phyloP scores from a whole-genome alignment of 108 stramenopile genomes.

The Conticribra guillardii region DNA sequence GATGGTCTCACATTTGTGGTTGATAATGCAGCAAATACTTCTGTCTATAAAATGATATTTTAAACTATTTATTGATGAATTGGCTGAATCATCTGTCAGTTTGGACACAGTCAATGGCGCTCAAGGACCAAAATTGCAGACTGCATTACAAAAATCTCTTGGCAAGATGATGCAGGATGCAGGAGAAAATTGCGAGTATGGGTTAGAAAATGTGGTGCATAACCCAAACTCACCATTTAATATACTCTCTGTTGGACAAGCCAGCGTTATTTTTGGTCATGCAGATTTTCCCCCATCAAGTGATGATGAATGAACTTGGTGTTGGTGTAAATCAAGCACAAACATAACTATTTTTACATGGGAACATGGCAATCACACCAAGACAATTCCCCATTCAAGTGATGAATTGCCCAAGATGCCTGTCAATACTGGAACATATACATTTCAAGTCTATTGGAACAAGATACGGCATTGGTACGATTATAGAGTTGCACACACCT shows the following conservation, averaged over 20 bases:
- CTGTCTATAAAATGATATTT: no score
- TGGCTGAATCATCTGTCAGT: no score
- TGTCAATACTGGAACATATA: slow-evolving; percentile 6
- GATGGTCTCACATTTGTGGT: no score
- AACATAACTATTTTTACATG: not conserved
- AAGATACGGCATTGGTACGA: slow-evolving; percentile 5
- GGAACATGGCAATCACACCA: not conserved
- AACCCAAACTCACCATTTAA: slow-evolving; percentile 2
- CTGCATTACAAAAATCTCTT: not conserved
- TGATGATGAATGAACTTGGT: not conserved
- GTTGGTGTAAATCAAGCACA: not conserved
- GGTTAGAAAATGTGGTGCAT: not conserved
- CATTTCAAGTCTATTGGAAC: not conserved
- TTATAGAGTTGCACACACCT: not conserved
- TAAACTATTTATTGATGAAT: no score
- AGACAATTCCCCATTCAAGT: not conserved
- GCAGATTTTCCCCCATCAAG: not conserved
- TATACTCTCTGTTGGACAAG: not conserved
- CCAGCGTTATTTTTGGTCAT: not conserved
- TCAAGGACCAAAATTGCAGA: no score
- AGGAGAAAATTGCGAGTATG: not conserved
- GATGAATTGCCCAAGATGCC: not conserved
- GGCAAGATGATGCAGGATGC: not conserved
- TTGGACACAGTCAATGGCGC: no score
- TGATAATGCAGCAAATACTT: no score